Base-by-base conservation (phyloP, 75 land plant genomes). In the Pinus tabuliformis region DNA sequence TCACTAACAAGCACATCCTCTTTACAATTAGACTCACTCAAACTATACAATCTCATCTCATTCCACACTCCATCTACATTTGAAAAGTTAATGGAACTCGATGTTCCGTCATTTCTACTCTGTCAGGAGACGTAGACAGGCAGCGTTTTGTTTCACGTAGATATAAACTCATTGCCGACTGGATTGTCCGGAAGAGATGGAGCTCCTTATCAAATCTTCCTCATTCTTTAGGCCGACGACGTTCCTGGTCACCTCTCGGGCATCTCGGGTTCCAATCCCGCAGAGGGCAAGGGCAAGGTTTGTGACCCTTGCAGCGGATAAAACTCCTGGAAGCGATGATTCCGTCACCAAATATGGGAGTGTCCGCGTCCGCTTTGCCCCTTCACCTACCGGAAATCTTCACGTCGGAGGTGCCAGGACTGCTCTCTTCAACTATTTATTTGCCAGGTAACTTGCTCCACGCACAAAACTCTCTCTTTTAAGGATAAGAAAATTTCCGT, bases 401-500 rank as follows among this genome's bases (percentile, higher is more conserved):
- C 99, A 96, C 61, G 99, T 96, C 5, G 99, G 99, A 28, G 99
- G 99, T 7, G 98, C 99, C 5, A 77, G 99, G 52, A 96, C 99
- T 52, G 99, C 99, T 6, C 98, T 96, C 4, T 96, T 92, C 79
- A 96, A 96, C 76, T 96, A 90, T 75, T 79, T 96, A 56, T 94
- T 91, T 60, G 97, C 99, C 30, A 94, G 90, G 98, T 94, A 33
- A 79, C 57, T 11, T 4, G 2, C 58, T 28, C 9, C 26, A 13
- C 62, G 3, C 30, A 24, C n/a, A 15, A 68, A 56, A 33, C 54
- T 77, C 6, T 18, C 26, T 33, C 33, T 1, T 33, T 49, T 9
- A 49, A 49, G 54, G 11, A 11, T 49, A 0, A 49, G 11, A 9
- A 9, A 49, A 8, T 9, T 2, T 49, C 12, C 11, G 12, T 49